Evolutionary conservation across 169 alveolate genomes (phyloP), one percentile per base, ranked within the genome.

Genomic region (Plasmodium adleri): DNA sequence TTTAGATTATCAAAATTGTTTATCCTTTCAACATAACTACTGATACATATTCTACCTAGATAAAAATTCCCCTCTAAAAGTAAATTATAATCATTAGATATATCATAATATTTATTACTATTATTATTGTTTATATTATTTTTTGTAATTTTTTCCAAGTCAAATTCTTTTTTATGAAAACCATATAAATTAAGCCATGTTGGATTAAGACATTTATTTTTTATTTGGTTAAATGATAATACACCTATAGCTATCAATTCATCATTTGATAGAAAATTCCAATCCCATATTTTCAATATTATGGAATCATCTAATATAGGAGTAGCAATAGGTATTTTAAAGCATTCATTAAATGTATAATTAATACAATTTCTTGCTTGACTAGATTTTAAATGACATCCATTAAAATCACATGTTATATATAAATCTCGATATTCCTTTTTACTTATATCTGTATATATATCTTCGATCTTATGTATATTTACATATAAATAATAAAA

Each of bases 131-230:
- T 94, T 15, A 64, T 88, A 22, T 73, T 59, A 22, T 86, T 74
- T 45, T 88, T 73, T 64, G 52, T 70, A 64, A 86, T 43, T 54
- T 93, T 50, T 68, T 72, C 92, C 64, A 88, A 74, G 12, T 91
- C 88, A 24, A 88, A 50, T 43, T 94, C 96, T 39, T 88, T 62
- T 9, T 88, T 91, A 24, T 94, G 94, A 62, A 91, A 90, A 28
- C 96, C 97, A 92, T 97, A 97, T 75, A 97, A 96, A 94, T 97
- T 97, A 83, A 94, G 95, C 98, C 98, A 97, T 43, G 97, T 93
- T 8, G 95, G 95, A 20, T 89, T 91, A 56, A 93, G 93, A 9
- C 94, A 78, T 20, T 92, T 66, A 49, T 95, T 88, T 50, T 97
- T 78, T 45, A 95, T 91, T 62, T 92, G 90, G 17, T 95, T 94